A percentile compares a stretch with the other conserved stretches of the same genome.
These are phyloP conservation scores for Diaporthe sp. DNA, from an alignment of 2,329 filamentous ascomycete species.

Conservation along the genomic window DNA sequence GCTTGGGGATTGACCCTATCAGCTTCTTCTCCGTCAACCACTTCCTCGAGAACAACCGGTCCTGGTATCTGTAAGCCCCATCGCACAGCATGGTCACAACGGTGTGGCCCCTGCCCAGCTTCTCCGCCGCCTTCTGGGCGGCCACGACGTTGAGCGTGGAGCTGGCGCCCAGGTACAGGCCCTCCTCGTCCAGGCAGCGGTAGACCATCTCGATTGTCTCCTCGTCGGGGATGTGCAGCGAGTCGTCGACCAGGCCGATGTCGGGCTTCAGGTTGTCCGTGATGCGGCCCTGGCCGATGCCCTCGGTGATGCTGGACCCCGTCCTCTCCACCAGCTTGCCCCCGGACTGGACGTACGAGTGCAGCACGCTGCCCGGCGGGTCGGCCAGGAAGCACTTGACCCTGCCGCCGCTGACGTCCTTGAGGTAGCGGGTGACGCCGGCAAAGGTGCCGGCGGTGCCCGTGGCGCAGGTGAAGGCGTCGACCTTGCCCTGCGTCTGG, in stretches of 20 bases:
- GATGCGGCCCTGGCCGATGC: slow-evolving; percentile 95
- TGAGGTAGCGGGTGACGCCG: slow-evolving; percentile 89
- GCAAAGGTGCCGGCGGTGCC: slow-evolving; percentile 94
- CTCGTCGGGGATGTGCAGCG: slow-evolving; percentile 87
- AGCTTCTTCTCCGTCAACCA: slow-evolving; percentile 93
- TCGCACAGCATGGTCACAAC: slow-evolving; percentile 96
- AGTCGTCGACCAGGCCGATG: slow-evolving; percentile 86
- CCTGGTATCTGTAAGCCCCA: slow-evolving; percentile 97
- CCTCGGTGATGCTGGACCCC: slow-evolving; percentile 95
- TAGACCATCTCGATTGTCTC: slow-evolving; percentile 99
- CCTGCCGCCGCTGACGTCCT: slow-evolving; percentile 81
- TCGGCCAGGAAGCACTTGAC: slow-evolving; percentile 94
- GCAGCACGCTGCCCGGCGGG: slow-evolving; percentile 92
- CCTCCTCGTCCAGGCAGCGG: slow-evolving; percentile 94
- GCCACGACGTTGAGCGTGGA: slow-evolving; percentile 96
- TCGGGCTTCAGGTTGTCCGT: slow-evolving; percentile 96
- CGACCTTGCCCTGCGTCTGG: slow-evolving; percentile 87
- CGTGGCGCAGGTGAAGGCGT: slow-evolving; percentile 96
- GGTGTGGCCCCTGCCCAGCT: slow-evolving; percentile 88
- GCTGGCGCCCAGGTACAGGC: slow-evolving; percentile 93
- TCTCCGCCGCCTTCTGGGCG: slow-evolving; percentile 92
- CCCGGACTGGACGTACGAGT: slow-evolving; percentile 90
- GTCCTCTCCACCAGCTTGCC: slow-evolving; percentile 85
- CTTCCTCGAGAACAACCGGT: slow-evolving; percentile 90
- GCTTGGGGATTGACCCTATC: slow-evolving; percentile 83